These are phyloP conservation scores for Capsicum pubescens DNA, from an alignment of 257 asterid species.

Conservation along the genomic window DNA sequence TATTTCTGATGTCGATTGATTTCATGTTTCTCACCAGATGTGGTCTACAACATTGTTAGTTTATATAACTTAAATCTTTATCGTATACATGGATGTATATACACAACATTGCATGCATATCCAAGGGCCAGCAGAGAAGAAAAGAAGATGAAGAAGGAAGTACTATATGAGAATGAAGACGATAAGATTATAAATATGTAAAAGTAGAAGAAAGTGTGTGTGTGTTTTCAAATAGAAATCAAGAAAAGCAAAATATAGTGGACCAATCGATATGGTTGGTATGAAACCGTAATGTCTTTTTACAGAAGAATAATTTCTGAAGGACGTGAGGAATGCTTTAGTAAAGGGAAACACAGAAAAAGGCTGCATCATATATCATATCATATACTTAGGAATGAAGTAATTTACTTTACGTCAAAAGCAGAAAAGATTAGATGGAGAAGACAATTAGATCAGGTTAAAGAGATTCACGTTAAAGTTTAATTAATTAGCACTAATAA, in stretches of 20 bases:
- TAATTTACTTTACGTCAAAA: not conserved
- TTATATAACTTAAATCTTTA: not conserved
- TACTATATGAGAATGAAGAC: not conserved
- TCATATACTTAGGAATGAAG: conserved; percentile 16
- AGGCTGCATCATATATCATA: conserved; percentile 8
- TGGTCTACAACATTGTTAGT: not conserved
- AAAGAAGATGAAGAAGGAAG: not conserved
- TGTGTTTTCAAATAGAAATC: not conserved
- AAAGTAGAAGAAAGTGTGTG: too few species aligned
- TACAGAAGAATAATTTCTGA: not conserved
- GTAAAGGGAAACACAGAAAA: conserved; percentile 19
- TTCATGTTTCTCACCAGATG: not conserved
- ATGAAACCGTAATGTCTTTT: conserved; percentile 8
- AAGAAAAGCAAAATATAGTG: not conserved
- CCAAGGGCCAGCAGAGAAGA: not conserved
- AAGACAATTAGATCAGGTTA: not conserved
- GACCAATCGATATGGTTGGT: conserved; percentile 22
- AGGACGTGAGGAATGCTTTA: conserved; percentile 27
- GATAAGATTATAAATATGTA: not conserved
- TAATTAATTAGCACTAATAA: not conserved
- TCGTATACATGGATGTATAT: not conserved
- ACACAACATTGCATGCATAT: not conserved
- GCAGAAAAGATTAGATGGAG: not conserved
- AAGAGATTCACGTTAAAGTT: not conserved
- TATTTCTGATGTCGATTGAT: not conserved